Conservation (phyloP, 805 yeast genomes). For the Peterozyma toletana region DNA sequence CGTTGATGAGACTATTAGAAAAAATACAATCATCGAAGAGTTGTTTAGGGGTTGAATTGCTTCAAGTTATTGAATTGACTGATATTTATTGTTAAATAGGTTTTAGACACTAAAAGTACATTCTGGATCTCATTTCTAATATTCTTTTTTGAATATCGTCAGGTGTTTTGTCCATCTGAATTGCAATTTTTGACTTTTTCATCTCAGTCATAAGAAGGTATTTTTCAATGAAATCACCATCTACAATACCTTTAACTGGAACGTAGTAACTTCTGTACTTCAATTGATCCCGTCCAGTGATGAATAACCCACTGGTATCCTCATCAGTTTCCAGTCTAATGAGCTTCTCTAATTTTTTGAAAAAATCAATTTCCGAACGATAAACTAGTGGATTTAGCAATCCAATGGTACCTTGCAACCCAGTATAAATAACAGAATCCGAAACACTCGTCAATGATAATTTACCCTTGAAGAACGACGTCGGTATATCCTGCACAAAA, state of each 20-base stretch:
- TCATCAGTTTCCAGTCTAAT: conserved; percentile 27
- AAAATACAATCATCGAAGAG: conserved; percentile 44
- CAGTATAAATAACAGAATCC: conserved; percentile 62
- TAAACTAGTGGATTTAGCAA: conserved; percentile 61
- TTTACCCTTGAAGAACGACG: conserved; percentile 46
- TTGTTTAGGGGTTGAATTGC: conserved; percentile 41
- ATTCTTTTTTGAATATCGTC: conserved; percentile 45
- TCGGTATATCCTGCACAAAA: conserved; percentile 64
- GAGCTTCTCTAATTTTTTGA: conserved; percentile 44
- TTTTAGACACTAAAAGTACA: conserved; percentile 8
- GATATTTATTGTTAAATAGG: background rate
- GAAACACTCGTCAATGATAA: conserved; percentile 27
- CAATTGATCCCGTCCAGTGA: conserved; percentile 63
- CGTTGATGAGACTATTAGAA: conserved; percentile 43
- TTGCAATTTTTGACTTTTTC: conserved; percentile 29
- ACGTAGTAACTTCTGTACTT: conserved; percentile 72
- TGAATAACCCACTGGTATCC: conserved; percentile 19
- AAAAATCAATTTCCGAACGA: conserved; percentile 51
- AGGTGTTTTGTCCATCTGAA: conserved; percentile 37
- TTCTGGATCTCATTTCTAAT: conserved; percentile 41
- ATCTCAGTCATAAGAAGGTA: conserved; percentile 30
- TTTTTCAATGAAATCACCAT: conserved; percentile 80
- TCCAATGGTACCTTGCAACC: conserved; percentile 81
- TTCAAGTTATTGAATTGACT: background rate
- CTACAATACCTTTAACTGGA: conserved; percentile 72